Evolutionary conservation across 257 asterid genomes (phyloP), one percentile per base, ranked within the genome.

Genomic region (Solanum pinnatisectum): DNA sequence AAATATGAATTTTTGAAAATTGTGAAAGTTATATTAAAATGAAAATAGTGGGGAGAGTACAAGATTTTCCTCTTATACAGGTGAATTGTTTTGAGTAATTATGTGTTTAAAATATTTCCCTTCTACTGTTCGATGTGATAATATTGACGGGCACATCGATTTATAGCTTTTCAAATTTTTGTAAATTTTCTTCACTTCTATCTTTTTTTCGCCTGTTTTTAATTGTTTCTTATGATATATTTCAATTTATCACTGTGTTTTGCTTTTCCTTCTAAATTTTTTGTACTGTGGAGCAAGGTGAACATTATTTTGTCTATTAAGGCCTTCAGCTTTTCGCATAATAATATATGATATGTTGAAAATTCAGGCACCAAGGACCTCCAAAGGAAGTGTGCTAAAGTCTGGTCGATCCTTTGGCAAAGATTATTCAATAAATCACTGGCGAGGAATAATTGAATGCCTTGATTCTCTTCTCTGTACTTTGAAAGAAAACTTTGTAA

Each of bases 401-500:
- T 94, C 99, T 65, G 98, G 98, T 13, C 94, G 97, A 71, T 96
- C 98, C 59, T 96, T 95, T 78, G 93, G 98, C 89, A 96, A 93
- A 92, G 98, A 96, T 71, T 33, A 98, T 81, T 87, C 90, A 72
- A 77, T 93, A 87, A 95, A 90, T 93, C 96, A 95, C 90, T 97
- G 99, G 99, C 95, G 90, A 88, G 92, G 95, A 59, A 96, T 96
- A 82, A 94, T 94, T 90, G 99, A 96, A 85, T 94, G 98, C 91
- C 98, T 97, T 90, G 94, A 94, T 92, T 79, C 96, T 89, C 98
- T 96, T 86, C 96, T 95, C 86, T 88, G 89, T 87, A 95, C 93
- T 87, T 87, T 96, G 87, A 97, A 95, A 94, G 98, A 95, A 92
- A 96, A 97, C 89, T 96, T 95, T 88, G 99, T 97, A 96, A n/a